Conservation (phyloP, 176 grass and related monocot species). For the Raddia distichophylla region DNA sequence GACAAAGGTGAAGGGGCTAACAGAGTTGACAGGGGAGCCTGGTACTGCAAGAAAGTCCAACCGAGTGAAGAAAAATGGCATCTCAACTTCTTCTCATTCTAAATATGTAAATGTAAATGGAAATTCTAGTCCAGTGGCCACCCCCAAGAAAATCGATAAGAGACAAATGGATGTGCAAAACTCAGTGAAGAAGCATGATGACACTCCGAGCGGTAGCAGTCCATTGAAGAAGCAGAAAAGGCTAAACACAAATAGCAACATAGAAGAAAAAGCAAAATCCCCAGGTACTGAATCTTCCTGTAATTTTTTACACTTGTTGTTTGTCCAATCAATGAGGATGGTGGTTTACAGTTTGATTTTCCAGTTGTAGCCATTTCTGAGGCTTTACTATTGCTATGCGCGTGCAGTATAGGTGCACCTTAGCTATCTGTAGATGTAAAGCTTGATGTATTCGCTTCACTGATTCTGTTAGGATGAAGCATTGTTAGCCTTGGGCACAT, state of each 20-base stretch:
- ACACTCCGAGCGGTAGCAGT: background rate
- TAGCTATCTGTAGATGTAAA: conserved; percentile 16
- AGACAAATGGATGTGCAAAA: conserved; percentile 22
- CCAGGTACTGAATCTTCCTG: conserved; percentile 39
- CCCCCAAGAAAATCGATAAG: conserved; percentile 26
- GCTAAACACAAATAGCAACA: conserved; percentile 41
- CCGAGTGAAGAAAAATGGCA: background rate
- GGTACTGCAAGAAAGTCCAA: conserved; percentile 22
- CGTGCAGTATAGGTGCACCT: conserved; percentile 2
- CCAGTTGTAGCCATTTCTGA: background rate
- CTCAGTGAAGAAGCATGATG: background rate
- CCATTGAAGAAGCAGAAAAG: conserved; percentile 48
- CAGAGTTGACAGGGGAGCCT: background rate
- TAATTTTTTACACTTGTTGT: background rate
- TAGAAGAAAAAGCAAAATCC: conserved; percentile 13
- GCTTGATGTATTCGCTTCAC: background rate
- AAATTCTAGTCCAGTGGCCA: background rate
- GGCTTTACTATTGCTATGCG: conserved; percentile 4
- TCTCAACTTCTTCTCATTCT: conserved; percentile 27
- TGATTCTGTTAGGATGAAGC: background rate
- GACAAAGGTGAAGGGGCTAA: conserved; percentile 33
- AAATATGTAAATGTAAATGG: conserved; percentile 32
- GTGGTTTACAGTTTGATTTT: background rate
- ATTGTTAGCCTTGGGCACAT: background rate
- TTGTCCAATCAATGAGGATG: conserved; percentile 7